Conservation (phyloP, 768 basidiomycete species). For the Rhodotorula graminis region DNA sequence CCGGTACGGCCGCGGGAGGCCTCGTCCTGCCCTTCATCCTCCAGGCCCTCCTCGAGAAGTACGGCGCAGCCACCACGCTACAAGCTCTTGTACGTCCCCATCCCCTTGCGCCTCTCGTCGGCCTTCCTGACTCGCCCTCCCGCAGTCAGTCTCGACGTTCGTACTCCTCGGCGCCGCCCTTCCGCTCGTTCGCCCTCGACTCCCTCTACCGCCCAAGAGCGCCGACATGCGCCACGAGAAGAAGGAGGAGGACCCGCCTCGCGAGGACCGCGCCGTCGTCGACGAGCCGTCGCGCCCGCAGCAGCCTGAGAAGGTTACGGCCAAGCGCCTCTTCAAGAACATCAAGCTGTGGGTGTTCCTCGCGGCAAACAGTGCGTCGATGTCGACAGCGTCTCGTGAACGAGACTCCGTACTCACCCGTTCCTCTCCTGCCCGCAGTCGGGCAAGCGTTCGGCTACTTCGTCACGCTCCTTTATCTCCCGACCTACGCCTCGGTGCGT, state of each 20-base stretch:
- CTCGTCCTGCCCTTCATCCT: conserved; percentile 15
- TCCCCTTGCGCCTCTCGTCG: neutral
- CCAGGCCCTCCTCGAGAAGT: neutral
- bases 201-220: neutral
- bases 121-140: neutral
- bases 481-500: conserved; percentile 5
- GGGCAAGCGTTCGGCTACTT: conserved; percentile 20
- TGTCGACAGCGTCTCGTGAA: too few relatives aligned
- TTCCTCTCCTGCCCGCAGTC: neutral
- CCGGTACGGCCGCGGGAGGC: conserved; percentile 9
- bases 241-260: neutral
- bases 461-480: conserved; percentile 8
- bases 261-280: too few relatives aligned
- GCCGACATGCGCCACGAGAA: neutral
- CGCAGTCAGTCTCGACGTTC: conserved; percentile 7
- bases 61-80: neutral
- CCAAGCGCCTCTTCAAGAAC: neutral
- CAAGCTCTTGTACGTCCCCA: conserved; percentile 9
- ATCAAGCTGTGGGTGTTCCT: conserved; percentile 12
- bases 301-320: neutral
- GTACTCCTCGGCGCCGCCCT: conserved; percentile 10
- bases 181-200: conserved; percentile 11
- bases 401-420: too few relatives aligned
- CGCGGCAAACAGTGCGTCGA: conserved; percentile 9
- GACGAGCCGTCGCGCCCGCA: neutral